These are phyloP conservation scores for Phytopythium chamaehyphon DNA, from an alignment of 352 stramenopile genomes.

Conservation along the genomic window DNA sequence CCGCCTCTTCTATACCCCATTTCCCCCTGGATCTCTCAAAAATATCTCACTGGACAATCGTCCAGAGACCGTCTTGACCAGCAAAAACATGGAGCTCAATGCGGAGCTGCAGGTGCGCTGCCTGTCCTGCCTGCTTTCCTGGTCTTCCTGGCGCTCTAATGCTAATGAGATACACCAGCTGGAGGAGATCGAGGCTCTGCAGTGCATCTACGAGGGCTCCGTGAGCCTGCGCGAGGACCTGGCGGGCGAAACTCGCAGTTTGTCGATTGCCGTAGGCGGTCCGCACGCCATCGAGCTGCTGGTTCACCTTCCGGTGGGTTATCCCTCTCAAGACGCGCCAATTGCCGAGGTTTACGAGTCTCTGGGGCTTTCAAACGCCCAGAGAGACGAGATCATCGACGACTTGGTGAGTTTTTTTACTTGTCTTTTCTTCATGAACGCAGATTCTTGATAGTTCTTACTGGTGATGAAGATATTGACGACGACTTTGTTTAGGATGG, in stretches of 20 bases:
- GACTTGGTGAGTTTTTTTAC: slow-evolving; percentile 65
- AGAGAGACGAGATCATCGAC: slow-evolving; percentile 59
- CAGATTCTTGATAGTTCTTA: neutral
- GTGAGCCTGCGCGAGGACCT: slow-evolving; percentile 55
- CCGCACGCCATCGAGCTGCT: slow-evolving; percentile 62
- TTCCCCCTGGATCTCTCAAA: too few species aligned
- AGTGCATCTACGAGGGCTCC: slow-evolving; percentile 80
- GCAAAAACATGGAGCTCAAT: neutral
- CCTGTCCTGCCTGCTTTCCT: too few species aligned
- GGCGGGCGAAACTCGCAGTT: slow-evolving; percentile 33
- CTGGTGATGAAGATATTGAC: neutral
- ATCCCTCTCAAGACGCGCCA: slow-evolving; percentile 62
- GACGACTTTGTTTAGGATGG: slow-evolving; percentile 17
- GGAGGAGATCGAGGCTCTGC: slow-evolving; percentile 73
- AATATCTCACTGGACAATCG: too few species aligned
- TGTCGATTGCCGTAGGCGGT: slow-evolving; percentile 57
- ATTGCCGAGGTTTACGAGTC: slow-evolving; percentile 81
- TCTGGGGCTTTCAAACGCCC: slow-evolving; percentile 66
- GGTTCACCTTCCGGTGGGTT: slow-evolving; percentile 66
- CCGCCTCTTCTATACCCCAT: too few species aligned
- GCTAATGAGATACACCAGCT: slow-evolving; percentile 17
- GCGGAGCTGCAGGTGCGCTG: slow-evolving; percentile 5
- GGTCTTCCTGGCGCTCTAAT: too few species aligned
- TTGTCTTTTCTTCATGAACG: too few species aligned
- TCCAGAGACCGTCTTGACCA: too few species aligned